Conservation (phyloP, 169 alveolate species). For the Babesia caballi region DNA sequence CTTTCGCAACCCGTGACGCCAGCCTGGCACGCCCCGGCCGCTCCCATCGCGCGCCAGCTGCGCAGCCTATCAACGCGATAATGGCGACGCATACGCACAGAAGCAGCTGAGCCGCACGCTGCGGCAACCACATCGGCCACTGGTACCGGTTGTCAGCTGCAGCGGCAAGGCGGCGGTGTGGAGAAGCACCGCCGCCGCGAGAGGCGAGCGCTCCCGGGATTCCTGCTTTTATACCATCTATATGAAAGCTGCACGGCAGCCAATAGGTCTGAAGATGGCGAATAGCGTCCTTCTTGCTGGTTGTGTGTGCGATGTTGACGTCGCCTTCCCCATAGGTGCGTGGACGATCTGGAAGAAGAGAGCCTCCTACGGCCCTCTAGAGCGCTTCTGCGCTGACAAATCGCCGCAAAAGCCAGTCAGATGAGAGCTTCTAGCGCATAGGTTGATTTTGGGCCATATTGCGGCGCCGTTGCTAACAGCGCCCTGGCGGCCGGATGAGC, state of each 20-base stretch:
- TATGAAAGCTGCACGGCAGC: background rate
- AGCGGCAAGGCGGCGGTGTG: background rate
- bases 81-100: background rate
- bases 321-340: background rate
- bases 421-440: no score
- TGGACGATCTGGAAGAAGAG: no score
- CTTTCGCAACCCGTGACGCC: background rate
- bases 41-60: background rate
- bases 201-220: background rate
- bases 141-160: background rate
- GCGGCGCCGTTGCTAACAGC: no score
- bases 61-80: background rate
- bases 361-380: no score
- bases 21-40: background rate
- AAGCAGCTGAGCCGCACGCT: background rate
- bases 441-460: no score
- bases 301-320: background rate
- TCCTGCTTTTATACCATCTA: background rate
- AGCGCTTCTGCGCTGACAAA: no score
- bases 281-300: background rate
- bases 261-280: background rate
- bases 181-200: conserved; percentile 9
- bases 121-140: background rate
- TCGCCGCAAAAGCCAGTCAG: no score
- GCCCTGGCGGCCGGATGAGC: no score